These are phyloP conservation scores for Parastagonospora avenae DNA, from an alignment of 2,329 filamentous ascomycete genomes.

Conservation along the genomic window DNA sequence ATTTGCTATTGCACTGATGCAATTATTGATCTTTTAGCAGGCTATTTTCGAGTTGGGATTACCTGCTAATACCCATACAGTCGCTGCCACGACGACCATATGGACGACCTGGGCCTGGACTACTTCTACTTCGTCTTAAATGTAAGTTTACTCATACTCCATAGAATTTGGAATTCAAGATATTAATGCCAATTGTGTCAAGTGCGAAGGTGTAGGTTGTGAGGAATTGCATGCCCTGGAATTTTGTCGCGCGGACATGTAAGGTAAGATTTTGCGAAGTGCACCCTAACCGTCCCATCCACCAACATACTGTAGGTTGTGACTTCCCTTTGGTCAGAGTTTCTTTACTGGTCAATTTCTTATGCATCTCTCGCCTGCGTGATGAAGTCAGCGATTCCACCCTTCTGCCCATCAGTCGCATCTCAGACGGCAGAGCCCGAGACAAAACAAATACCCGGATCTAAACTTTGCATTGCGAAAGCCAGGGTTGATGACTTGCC, in stretches of 20 bases:
- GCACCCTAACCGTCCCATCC: not conserved
- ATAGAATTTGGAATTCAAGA: constrained; percentile 20
- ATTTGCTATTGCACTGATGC: too few species aligned
- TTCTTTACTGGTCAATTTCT: too few species aligned
- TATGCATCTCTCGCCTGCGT: too few species aligned
- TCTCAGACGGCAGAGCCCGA: too few species aligned
- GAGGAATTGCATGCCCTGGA: not conserved
- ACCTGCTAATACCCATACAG: not conserved
- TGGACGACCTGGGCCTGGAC: not conserved
- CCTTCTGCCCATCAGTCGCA: too few species aligned
- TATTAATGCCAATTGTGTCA: constrained; percentile 17
- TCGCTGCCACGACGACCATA: not conserved
- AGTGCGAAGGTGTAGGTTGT: not conserved
- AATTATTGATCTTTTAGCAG: not conserved
- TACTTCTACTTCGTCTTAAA: constrained; percentile 10
- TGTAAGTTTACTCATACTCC: constrained; percentile 27
- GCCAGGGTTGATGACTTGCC: too few species aligned
- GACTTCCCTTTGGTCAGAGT: not conserved
- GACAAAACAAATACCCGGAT: too few species aligned
- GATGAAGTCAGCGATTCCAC: too few species aligned
- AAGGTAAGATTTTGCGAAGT: not conserved
- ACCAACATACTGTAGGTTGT: not conserved
- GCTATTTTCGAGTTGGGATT: not conserved
- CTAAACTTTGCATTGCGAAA: too few species aligned
- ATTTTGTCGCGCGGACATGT: not conserved